These are phyloP conservation scores for Jackrogersella multiformis DNA, from an alignment of 495 filamentous ascomycete species.

Conservation along the genomic window DNA sequence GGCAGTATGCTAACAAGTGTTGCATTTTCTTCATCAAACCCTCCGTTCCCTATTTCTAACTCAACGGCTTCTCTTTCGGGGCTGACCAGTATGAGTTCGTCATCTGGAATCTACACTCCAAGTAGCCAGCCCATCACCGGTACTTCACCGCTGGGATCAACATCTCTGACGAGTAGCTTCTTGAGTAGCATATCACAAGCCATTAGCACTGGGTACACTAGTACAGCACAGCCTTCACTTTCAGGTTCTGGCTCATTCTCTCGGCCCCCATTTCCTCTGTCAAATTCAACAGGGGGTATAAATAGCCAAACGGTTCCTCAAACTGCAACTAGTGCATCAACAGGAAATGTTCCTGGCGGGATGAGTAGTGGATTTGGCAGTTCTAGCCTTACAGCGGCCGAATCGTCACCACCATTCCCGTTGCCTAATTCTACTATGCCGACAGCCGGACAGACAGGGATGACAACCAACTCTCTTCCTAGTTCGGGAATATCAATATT, in stretches of 20 bases:
- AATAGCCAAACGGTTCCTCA: conserved; percentile 17
- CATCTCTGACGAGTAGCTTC: neutral
- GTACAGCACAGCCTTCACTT: neutral
- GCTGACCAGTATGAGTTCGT: conserved; percentile 4
- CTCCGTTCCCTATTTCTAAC: conserved; percentile 30
- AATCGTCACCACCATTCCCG: conserved; percentile 42
- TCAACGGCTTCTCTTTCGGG: conserved; percentile 11
- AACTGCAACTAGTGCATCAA: conserved; percentile 7
- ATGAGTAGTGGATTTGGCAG: conserved; percentile 12
- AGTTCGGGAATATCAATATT: conserved; percentile 4
- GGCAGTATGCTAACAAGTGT: neutral
- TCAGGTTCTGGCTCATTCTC: conserved; percentile 3
- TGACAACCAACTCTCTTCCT: neutral
- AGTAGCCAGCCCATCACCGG: neutral
- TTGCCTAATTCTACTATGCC: conserved; percentile 42
- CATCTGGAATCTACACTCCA: neutral
- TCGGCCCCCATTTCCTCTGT: conserved; percentile 17
- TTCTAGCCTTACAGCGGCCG: conserved; percentile 1
- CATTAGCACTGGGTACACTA: neutral
- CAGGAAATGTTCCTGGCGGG: neutral
- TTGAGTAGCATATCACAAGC: neutral
- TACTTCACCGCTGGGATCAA: neutral
- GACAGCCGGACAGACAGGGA: conserved; percentile 22
- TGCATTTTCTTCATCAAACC: neutral
- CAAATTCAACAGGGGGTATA: conserved; percentile 22